Evolutionary conservation across 139 green algal species (phyloP).

Genomic region (Chlamydomonas schloesseri): DNA sequence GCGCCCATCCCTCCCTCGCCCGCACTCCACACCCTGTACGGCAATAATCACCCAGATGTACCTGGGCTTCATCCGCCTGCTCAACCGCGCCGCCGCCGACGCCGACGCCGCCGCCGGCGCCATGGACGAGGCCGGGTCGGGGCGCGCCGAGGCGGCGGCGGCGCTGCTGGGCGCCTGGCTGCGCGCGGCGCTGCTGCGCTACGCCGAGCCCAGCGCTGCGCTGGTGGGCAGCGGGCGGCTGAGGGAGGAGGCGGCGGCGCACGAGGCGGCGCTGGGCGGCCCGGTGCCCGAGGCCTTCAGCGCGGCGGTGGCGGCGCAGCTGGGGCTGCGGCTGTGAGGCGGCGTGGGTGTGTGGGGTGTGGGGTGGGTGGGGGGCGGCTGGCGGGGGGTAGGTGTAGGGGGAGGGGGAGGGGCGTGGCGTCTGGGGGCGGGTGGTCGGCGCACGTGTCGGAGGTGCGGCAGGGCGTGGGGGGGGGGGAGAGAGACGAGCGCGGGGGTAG

Average conservation of each 20-base stretch:
- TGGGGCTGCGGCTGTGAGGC: conserved; percentile 4
- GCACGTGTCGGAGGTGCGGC: too few relatives aligned
- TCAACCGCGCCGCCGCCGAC: conserved; percentile 27
- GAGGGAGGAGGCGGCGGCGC: conserved; percentile 12
- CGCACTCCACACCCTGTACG: too few relatives aligned
- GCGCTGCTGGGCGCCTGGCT: conserved; percentile 22
- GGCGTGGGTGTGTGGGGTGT: too few relatives aligned
- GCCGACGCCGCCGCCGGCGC: neutral
- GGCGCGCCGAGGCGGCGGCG: neutral
- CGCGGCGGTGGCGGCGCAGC: neutral
- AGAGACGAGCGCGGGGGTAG: too few relatives aligned
- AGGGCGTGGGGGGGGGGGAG: too few relatives aligned
- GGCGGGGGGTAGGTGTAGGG: too few relatives aligned
- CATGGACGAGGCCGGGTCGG: neutral
- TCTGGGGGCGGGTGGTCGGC: too few relatives aligned
- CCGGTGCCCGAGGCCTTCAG: conserved; percentile 5
- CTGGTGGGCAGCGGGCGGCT: conserved; percentile 33
- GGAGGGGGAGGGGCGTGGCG: too few relatives aligned
- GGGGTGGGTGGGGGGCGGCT: too few relatives aligned
- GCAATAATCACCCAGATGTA: neutral
- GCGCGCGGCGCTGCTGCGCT: conserved; percentile 8
- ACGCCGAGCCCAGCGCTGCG: conserved; percentile 2
- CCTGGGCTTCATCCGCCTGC: conserved; percentile 35
- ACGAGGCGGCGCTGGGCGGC: conserved; percentile 16
- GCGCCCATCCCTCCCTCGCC: too few relatives aligned